Evolutionary conservation across 164 flowering plant genomes (phyloP), one percentile per base, ranked within the genome.

Genomic region (Dillenia suffruticosa): DNA sequence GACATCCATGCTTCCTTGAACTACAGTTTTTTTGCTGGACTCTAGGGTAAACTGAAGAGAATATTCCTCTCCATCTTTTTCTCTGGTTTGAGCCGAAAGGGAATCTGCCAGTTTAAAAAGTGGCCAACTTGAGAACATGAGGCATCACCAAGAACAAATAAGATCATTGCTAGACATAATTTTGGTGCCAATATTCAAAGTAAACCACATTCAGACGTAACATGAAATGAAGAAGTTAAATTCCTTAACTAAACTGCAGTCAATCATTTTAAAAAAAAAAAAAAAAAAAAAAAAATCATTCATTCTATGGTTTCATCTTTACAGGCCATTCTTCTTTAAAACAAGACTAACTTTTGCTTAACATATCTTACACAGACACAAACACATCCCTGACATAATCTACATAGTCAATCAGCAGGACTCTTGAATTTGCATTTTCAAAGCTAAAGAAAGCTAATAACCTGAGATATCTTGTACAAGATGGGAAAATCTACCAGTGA

Each of bases 1-100:
- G 65, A 79, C 74, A 68, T 79, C 88, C 86, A 84, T 83, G 81
- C 92, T 89, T 70, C 99, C 98, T 78, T 95, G 91, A 51, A 84
- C 81, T 45, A 92, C 84, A 49, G 84, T 82, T 53, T 77, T 87
- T 65, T 87, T 92, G 73, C 99, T 77, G 53, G 82, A 85, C 54
- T 90, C 97, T 61, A 95, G 60, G 45, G 79, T 77, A 74, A 77
- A 61, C 77, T 82, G 86, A 77, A 92, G 72, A 22, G 78, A 57
- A 62, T 71, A 46, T 44, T 79, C 85, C 65, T 77, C 60, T 68
- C 71, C 8, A 46, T 56, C 47, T 61, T 77, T 26, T 79, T 92
- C 59, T 80, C 86, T 67, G 63, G 43, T 22, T 68, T 83, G 77
- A 57, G 72, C 74, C 26, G 66, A 50, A 44, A 92, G 79, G 67